Evolutionary conservation across 176 grass and related monocot species (phyloP).

Genomic region (Stipa capillata): DNA sequence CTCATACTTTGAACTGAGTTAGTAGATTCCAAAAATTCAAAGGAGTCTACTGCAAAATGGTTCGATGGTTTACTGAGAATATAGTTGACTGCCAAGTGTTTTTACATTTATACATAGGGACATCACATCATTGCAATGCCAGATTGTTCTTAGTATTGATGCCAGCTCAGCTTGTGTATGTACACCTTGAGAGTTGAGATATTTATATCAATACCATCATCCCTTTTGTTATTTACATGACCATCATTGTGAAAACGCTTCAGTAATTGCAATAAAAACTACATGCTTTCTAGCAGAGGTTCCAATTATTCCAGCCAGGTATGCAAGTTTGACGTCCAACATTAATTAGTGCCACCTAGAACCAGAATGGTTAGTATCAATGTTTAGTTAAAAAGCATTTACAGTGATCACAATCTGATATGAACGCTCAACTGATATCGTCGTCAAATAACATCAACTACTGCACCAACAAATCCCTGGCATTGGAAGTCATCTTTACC

Average conservation of each 20-base stretch:
- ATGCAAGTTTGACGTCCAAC: neutral
- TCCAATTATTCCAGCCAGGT: neutral
- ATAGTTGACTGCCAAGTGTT: neutral
- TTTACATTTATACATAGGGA: neutral
- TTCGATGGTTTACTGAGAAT: neutral
- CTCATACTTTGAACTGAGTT: neutral
- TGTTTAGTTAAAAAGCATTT: neutral
- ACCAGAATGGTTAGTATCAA: slow-evolving; percentile 1
- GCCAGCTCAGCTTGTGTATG: neutral
- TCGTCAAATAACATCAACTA: neutral
- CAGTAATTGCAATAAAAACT: neutral
- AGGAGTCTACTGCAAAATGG: neutral
- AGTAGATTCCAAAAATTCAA: neutral
- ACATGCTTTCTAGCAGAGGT: neutral
- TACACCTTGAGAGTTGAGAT: neutral
- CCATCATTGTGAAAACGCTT: neutral
- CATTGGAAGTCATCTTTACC: neutral
- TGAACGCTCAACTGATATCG: neutral
- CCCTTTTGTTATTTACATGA: neutral
- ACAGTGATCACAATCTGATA: neutral
- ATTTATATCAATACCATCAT: neutral
- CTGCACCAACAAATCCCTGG: neutral
- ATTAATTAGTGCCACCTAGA: neutral
- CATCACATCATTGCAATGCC: neutral
- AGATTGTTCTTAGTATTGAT: neutral